Evolutionary conservation across 1,284 basidiomycete species (phyloP).

Genomic region (Coniferiporia sulphurascens): DNA sequence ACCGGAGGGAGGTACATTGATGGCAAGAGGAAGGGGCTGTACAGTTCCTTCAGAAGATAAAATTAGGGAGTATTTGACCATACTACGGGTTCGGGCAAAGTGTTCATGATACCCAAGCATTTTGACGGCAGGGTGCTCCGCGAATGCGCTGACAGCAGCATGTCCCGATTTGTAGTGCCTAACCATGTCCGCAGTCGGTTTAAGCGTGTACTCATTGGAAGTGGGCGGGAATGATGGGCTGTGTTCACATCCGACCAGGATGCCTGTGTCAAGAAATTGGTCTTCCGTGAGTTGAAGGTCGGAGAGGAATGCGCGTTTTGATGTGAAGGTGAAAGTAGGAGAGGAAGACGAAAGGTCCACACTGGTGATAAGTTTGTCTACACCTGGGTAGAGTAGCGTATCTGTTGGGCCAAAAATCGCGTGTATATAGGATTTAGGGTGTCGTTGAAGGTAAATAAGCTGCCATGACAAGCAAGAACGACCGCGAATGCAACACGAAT

Average conservation of each 20-base stretch:
- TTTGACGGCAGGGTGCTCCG: constrained; percentile 77
- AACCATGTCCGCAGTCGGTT: constrained; percentile 84
- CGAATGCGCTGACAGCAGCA: constrained; percentile 71
- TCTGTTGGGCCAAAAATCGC: constrained; percentile 91
- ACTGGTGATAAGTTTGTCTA: constrained; percentile 89
- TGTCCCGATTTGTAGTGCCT: constrained; percentile 86
- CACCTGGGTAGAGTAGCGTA: constrained; percentile 82
- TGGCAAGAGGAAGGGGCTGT: constrained; percentile 80
- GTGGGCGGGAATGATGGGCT: constrained; percentile 84
- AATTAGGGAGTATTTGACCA: constrained; percentile 92
- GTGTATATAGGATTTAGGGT: constrained; percentile 92
- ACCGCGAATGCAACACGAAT: neutral
- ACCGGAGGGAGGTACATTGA: constrained; percentile 46
- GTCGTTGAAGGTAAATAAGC: constrained; percentile 92
- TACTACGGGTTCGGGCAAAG: constrained; percentile 86
- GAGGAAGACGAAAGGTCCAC: constrained; percentile 66
- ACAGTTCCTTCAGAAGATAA: constrained; percentile 89
- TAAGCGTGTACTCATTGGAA: constrained; percentile 73
- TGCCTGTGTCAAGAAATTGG: constrained; percentile 92
- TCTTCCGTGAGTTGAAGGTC: constrained; percentile 82
- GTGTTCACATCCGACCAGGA: constrained; percentile 89
- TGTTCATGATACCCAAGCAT: constrained; percentile 76
- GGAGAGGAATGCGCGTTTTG: constrained; percentile 72
- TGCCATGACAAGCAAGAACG: constrained; percentile 30
- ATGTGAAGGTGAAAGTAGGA: constrained; percentile 80